These are phyloP conservation scores for Claviceps humidiphila DNA, from an alignment of 2,329 filamentous ascomycete genomes.

Conservation along the genomic window DNA sequence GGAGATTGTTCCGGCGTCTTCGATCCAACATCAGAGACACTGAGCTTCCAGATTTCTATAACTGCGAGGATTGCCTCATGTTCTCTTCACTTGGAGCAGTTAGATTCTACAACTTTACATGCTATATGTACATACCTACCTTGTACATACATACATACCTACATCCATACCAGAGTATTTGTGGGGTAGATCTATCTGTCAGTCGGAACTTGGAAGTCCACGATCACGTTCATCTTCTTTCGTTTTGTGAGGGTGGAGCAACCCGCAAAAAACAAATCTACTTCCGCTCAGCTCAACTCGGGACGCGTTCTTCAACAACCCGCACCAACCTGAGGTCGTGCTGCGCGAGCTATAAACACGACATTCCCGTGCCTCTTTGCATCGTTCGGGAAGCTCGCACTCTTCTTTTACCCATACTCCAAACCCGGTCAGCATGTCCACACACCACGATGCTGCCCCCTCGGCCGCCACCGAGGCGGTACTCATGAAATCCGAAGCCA, in stretches of 20 bases:
- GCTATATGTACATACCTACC: too few species aligned
- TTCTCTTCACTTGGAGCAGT: too few species aligned
- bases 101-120: too few species aligned
- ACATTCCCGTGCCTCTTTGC: not conserved
- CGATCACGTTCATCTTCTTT: too few species aligned
- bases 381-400: not conserved
- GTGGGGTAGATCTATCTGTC: too few species aligned
- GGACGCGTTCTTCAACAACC: not conserved
- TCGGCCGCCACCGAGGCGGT: constrained; percentile 63
- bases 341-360: not conserved
- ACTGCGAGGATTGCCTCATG: too few species aligned
- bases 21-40: too few species aligned
- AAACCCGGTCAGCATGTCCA: not conserved
- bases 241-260: not conserved
- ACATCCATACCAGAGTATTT: too few species aligned
- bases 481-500: constrained; percentile 67
- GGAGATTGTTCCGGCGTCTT: too few species aligned
- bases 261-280: not conserved
- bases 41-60: too few species aligned
- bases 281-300: not conserved
- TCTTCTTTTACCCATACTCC: not conserved
- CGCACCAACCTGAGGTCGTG: not conserved
- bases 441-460: constrained; percentile 32
- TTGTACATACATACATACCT: too few species aligned
- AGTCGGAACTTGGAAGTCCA: too few species aligned